phyloP scores from a whole-genome alignment of 768 basidiomycete species.

The Russula earlei region DNA sequence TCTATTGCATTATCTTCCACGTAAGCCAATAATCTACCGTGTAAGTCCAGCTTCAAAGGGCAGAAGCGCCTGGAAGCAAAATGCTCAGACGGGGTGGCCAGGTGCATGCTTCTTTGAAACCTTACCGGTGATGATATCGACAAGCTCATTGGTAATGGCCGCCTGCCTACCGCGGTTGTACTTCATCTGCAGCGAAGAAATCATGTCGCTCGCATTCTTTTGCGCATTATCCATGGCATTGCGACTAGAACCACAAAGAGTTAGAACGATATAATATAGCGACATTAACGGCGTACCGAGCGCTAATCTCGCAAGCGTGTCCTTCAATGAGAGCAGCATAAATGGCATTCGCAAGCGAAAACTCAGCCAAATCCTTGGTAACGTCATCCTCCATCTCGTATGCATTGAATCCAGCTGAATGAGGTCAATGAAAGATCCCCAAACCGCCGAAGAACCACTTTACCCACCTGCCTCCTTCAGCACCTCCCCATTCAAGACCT shows the following conservation, averaged over 20 bases:
- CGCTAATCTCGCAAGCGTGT: conserved; percentile 90
- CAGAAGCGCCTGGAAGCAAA: conserved; percentile 35
- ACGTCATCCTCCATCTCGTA: conserved; percentile 99
- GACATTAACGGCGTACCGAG: conserved; percentile 44
- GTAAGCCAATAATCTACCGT: conserved; percentile 4
- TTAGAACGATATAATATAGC: background rate
- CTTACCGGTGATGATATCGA: conserved; percentile 86
- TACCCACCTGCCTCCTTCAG: conserved; percentile 73
- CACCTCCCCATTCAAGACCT: conserved; percentile 73
- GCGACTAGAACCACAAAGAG: conserved; percentile 42
- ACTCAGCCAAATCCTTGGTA: conserved; percentile 88
- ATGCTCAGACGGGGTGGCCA: background rate
- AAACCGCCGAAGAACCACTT: background rate
- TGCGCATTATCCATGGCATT: conserved; percentile 99
- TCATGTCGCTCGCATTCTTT: conserved; percentile 97
- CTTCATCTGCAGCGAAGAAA: conserved; percentile 75
- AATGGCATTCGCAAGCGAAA: conserved; percentile 93
- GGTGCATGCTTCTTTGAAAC: conserved; percentile 20
- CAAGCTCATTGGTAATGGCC: conserved; percentile 91
- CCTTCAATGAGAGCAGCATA: conserved; percentile 90
- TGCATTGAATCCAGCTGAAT: conserved; percentile 74
- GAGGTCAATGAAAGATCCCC: background rate
- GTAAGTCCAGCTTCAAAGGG: conserved; percentile 28
- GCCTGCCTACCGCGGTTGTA: conserved; percentile 99
- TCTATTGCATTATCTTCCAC: conserved; percentile 14